phyloP scores from a whole-genome alignment of 441 rosid genomes.

The Hypseocharis bilobata region DNA sequence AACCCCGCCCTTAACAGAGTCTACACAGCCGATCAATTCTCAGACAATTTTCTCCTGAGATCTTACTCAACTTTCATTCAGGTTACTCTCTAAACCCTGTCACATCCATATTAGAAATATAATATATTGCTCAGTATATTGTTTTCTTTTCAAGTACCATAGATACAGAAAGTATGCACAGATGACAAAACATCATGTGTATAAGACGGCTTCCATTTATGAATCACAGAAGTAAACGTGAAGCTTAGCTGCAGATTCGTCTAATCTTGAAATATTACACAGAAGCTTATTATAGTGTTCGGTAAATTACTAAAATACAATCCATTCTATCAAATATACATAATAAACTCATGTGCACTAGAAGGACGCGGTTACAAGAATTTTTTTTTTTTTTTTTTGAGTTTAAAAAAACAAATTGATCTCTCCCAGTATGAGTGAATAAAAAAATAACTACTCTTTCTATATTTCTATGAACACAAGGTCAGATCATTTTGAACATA shows the following conservation, averaged over 20 bases:
- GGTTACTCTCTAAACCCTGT: slow-evolving; percentile 31
- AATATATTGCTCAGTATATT: not conserved
- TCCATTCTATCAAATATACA: no score
- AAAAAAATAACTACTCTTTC: no score
- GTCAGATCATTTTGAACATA: not conserved
- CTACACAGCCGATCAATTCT: slow-evolving; percentile 51
- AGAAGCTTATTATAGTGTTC: not conserved
- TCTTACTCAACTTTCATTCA: slow-evolving; percentile 71
- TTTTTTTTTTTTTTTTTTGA: slow-evolving; percentile 15
- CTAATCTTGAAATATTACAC: not conserved
- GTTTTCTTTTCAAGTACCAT: not conserved
- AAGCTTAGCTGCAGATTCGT: not conserved
- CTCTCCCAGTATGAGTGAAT: no score
- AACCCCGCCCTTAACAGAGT: slow-evolving; percentile 48
- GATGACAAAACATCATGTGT: no score
- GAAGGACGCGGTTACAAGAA: slow-evolving; percentile 3
- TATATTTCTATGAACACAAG: not conserved
- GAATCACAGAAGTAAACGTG: not conserved
- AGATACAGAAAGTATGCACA: not conserved
- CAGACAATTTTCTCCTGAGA: slow-evolving; percentile 53
- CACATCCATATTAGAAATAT: not conserved
- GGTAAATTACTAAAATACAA: no score
- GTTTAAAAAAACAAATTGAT: not conserved
- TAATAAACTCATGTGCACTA: not conserved
- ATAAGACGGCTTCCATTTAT: not conserved